Percentiles rank a stretch among this genome's conserved stretches.
Conservation (phyloP, 148 eudicot genomes). For the Fallopia convolvulus region DNA sequence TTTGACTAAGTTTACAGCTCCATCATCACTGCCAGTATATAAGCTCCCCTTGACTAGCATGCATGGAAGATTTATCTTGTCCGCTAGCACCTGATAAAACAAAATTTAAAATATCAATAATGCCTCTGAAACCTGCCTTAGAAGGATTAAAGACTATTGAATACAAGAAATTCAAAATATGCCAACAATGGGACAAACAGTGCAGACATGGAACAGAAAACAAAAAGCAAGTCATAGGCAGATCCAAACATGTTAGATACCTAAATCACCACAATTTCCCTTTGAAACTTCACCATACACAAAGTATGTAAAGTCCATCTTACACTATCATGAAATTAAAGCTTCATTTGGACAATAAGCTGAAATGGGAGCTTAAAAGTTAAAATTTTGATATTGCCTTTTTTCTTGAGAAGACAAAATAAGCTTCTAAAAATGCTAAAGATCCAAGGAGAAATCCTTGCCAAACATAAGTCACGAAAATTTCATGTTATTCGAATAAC, state of each 20-base stretch:
- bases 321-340: neutral
- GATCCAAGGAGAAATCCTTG: neutral
- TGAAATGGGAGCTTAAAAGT: neutral
- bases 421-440: neutral
- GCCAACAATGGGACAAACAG: neutral
- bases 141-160: neutral
- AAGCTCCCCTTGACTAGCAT: constrained; percentile 96
- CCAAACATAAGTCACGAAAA: neutral
- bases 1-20: constrained; percentile 89
- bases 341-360: neutral
- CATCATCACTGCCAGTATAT: constrained; percentile 96
- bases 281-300: neutral
- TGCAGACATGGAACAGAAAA: neutral
- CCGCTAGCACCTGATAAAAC: constrained; percentile 71
- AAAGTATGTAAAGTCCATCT: neutral
- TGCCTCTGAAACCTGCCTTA: neutral
- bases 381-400: neutral
- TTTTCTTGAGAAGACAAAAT: neutral
- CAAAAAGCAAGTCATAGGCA: neutral
- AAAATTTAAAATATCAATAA: neutral
- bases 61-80: constrained; percentile 75
- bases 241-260: neutral
- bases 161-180: neutral
- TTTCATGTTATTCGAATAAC: neutral
- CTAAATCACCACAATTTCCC: neutral